Evolutionary conservation across 1,139 yeast genomes (phyloP), one percentile per base, ranked within the genome.

Genomic region (Yamadazyma sp.): DNA sequence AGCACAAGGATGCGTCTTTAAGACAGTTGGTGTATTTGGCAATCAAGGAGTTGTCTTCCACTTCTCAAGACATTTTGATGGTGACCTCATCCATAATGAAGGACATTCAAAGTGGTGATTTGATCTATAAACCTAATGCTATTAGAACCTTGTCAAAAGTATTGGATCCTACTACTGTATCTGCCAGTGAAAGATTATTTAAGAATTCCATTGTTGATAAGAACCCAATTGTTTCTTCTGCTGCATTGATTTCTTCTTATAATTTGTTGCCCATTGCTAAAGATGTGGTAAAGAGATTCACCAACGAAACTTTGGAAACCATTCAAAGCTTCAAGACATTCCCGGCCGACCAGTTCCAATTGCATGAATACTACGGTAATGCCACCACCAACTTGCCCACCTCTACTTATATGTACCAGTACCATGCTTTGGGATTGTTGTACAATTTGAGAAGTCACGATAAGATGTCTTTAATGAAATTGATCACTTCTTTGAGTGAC

Each of bases 11-110:
- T 59, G 82, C 86, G 27, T 78, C 96, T 1, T 77, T 92, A 59
- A 83, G 98, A 62, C 99, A 92, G 65, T 78, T 87, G 73, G 96
- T 90, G 23, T 92, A 92, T 58, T 73, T 92, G 60, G 90, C 97
- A 14, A 89, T 90, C 61, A 92, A 92, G 67, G 97, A 90, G 61
- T 76, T 92, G 46, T 78, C 92, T 31, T 67, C 82, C 13, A 78
- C 86, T 41, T 88, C 97, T 13, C 89, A 88, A 53, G 97, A 92
- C 64, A 88, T 88, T 39, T 78, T 92, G 63, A 94, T 92, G 97
- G 97, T 92, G 24, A 92, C 98, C 23, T 87, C 97, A 6, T 87
- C 96, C 15, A 90, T 92, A 56, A 94, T 92, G 97, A 90, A 90
- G 68, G 98, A 92, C 66, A 87, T 92, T 43, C 97, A 94, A 66